These are phyloP conservation scores for Skeletonema potamos DNA, from an alignment of 108 stramenopile species.

Conservation along the genomic window DNA sequence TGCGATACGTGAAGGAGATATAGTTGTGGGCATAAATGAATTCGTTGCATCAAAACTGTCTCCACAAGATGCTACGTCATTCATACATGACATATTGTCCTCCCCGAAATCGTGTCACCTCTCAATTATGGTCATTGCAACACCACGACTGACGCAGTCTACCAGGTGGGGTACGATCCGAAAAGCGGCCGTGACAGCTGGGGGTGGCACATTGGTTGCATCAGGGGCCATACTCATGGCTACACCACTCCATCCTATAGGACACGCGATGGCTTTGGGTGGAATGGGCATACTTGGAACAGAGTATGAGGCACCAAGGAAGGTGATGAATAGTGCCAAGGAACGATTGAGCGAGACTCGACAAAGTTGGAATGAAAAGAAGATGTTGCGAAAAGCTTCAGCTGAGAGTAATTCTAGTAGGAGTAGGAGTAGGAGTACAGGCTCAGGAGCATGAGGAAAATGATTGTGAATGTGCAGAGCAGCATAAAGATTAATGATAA, in stretches of 20 bases:
- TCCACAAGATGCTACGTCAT: conserved; percentile 11
- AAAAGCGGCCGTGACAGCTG: conserved; percentile 23
- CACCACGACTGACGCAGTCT: background rate
- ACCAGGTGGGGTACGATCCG: conserved; percentile 10
- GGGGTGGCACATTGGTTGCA: conserved; percentile 43
- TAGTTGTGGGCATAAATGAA: conserved; percentile 22
- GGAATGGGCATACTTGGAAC: conserved; percentile 48
- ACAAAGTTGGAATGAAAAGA: conserved; percentile 5
- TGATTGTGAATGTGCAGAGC: background rate
- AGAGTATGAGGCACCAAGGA: conserved; percentile 44
- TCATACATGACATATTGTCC: conserved; percentile 11
- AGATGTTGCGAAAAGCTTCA: background rate
- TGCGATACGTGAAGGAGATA: conserved; percentile 17
- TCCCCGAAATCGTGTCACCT: conserved; percentile 6
- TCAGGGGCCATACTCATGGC: conserved; percentile 48
- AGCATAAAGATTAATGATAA: no score
- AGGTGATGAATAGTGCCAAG: conserved; percentile 12
- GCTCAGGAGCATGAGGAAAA: background rate
- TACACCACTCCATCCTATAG: conserved; percentile 56
- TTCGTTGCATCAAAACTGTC: conserved; percentile 8
- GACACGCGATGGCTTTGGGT: conserved; percentile 58
- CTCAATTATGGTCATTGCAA: conserved; percentile 7
- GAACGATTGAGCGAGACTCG: conserved; percentile 4
- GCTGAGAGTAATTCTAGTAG: background rate
- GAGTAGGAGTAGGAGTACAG: no score